Conservation (phyloP, 163 green algal species). For the Chlorella variabilis region DNA sequence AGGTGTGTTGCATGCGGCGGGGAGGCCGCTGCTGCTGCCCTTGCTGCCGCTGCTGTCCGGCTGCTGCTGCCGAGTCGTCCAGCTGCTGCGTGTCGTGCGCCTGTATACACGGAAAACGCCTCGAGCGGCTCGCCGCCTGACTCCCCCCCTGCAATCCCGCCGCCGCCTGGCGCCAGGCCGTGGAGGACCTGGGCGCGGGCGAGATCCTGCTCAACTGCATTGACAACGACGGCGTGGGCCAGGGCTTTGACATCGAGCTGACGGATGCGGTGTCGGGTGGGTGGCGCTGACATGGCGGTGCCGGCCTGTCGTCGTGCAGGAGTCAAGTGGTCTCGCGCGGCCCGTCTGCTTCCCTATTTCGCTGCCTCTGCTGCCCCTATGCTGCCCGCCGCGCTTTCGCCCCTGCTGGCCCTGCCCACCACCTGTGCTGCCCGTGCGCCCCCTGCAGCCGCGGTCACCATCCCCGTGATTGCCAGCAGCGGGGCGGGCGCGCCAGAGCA, state of each 20-base stretch:
- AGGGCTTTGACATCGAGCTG: conserved; percentile 95
- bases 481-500: conserved; percentile 91
- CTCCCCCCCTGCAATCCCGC: neutral
- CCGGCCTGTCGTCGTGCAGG: no score
- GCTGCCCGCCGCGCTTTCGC: no score
- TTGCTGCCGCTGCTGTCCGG: neutral
- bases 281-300: neutral
- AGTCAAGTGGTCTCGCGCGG: no score
- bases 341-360: neutral
- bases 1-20: neutral
- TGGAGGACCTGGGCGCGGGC: conserved; percentile 85
- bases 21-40: neutral
- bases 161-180: conserved; percentile 6
- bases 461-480: conserved; percentile 96
- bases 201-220: conserved; percentile 99
- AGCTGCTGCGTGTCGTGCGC: neutral
- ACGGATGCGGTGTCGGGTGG: conserved; percentile 78
- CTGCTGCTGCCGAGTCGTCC: neutral
- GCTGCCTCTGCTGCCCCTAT: neutral
- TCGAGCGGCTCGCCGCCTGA: no score
- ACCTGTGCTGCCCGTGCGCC: no score
- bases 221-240: conserved; percentile 87
- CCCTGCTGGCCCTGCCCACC: no score
- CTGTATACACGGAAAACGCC: neutral
- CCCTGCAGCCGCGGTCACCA: conserved; percentile 81